phyloP scores from a whole-genome alignment of 352 stramenopile species.

The Pythium plurisporium region DNA sequence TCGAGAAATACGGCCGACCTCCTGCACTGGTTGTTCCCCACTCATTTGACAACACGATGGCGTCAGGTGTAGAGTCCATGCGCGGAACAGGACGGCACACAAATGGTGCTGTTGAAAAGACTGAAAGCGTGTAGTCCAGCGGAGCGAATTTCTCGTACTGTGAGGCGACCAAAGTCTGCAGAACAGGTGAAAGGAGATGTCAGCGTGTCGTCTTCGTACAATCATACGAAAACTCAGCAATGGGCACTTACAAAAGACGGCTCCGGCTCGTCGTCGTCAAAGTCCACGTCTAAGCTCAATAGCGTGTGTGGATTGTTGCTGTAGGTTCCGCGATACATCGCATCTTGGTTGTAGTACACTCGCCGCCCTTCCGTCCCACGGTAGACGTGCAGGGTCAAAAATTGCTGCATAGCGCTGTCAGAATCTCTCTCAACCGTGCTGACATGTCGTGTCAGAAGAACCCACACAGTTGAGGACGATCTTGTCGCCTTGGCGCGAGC shows the following conservation, averaged over 20 bases:
- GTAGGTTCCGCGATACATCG: constrained; percentile 82
- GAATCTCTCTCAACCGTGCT: constrained; percentile 66
- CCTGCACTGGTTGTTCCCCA: constrained; percentile 47
- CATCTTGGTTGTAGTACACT: constrained; percentile 82
- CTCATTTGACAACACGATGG: constrained; percentile 37
- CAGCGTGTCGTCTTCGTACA: too few species aligned
- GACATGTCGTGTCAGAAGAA: constrained; percentile 92
- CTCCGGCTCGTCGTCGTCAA: constrained; percentile 33
- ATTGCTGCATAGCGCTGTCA: constrained; percentile 58
- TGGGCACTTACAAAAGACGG: constrained; percentile 48
- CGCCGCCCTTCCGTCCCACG: constrained; percentile 48
- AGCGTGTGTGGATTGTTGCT: constrained; percentile 92
- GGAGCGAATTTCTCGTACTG: constrained; percentile 90
- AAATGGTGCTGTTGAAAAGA: constrained; percentile 84
- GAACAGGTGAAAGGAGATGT: not conserved
- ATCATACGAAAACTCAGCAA: not conserved
- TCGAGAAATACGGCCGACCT: constrained; percentile 62
- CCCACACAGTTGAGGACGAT: constrained; percentile 74
- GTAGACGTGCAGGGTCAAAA: constrained; percentile 91
- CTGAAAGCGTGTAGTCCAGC: constrained; percentile 84
- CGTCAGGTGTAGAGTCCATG: constrained; percentile 30
- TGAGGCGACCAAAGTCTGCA: constrained; percentile 88
- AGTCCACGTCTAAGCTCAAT: constrained; percentile 77
- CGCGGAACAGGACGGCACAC: constrained; percentile 49
- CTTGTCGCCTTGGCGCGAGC: not conserved